phyloP scores from a whole-genome alignment of 2,329 filamentous ascomycete genomes.

The Tolypocladium guangdongense region DNA sequence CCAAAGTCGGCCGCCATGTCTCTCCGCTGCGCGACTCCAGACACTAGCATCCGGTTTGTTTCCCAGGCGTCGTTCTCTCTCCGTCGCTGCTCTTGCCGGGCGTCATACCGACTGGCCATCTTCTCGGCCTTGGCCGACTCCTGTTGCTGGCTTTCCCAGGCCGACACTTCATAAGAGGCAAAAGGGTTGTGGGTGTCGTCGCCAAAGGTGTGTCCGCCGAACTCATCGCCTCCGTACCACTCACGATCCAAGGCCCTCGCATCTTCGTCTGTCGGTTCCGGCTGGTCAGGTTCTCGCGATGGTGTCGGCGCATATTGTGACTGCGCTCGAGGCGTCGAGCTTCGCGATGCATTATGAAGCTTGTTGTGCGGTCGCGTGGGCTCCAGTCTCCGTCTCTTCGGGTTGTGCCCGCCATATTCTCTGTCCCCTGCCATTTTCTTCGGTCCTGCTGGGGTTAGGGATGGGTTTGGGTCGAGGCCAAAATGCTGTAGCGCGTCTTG shows the following conservation, averaged over 20 bases:
- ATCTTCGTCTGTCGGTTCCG: slow-evolving; percentile 58
- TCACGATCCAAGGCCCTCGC: slow-evolving; percentile 72
- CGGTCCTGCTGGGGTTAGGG: not conserved
- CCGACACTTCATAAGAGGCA: slow-evolving; percentile 61
- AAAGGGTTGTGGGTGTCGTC: slow-evolving; percentile 93
- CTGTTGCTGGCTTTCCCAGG: slow-evolving; percentile 66
- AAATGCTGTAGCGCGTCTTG: not conserved
- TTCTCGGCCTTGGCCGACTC: slow-evolving; percentile 69
- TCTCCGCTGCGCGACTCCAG: slow-evolving; percentile 82
- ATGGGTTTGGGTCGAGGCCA: not conserved
- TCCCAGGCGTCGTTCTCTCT: slow-evolving; percentile 98
- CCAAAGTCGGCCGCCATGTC: slow-evolving; percentile 77
- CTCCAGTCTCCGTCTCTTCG: slow-evolving; percentile 27
- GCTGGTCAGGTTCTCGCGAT: slow-evolving; percentile 31
- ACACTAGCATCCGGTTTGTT: slow-evolving; percentile 95
- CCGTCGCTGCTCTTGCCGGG: slow-evolving; percentile 72
- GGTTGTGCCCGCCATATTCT: slow-evolving; percentile 26
- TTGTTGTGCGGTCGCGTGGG: slow-evolving; percentile 15
- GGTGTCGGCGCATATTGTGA: slow-evolving; percentile 31
- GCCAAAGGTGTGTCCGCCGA: slow-evolving; percentile 70
- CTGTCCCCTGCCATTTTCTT: slow-evolving; percentile 22
- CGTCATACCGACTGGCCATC: slow-evolving; percentile 59
- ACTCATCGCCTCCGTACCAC: slow-evolving; percentile 86
- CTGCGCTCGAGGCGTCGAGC: slow-evolving; percentile 22
- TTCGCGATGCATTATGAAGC: slow-evolving; percentile 21